Evolutionary conservation across 768 basidiomycete genomes (phyloP), one percentile per base, ranked within the genome.

Genomic region (Amanita pseudoporphyria): DNA sequence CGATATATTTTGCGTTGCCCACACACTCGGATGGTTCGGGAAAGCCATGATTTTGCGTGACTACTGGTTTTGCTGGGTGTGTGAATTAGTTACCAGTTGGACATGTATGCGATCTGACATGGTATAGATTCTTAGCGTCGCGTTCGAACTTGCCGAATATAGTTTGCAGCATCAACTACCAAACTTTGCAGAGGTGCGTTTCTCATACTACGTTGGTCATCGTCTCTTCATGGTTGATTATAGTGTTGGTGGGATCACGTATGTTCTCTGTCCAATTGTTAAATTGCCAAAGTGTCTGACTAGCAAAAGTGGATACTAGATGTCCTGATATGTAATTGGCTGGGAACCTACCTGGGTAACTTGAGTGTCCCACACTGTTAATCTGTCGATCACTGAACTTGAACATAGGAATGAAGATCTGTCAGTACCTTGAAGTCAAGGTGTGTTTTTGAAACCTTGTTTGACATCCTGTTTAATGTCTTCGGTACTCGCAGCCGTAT

Each of bases 241-340:
- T 57, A 89, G 86, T 91, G 89, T 59, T 91, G 88, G 89, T 92
- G 88, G 88, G 89, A 91, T 62, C 88, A 92, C 71, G 87, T 89
- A 70, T 58, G 79, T 69, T 6, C 45, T 32, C 28, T 54, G 48
- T 22, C 26, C 30, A 18, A 37, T 18, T 42, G 13, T 21, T 18
- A 14, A 31, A 9, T 22, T 40, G 16, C 10, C 6, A 9, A 9
- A 19, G 4, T 43, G 42, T 44, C 35, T 26, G 12, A 45, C 51
- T 52, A 41, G 44, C 40, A 21, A 21, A 58, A 90, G 87, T 92
- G 88, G 88, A 71, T 92, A 54, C 71, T 92, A 45, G 88, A 92
- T 63, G 89, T 92, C 38, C 70, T 91, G 44, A 56, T 91, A 33
- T 92, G 88, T 68, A 92, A 92, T 63, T 91, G 89, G 89, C 59